These are phyloP conservation scores for Stagonosporopsis chrysanthemi DNA, from an alignment of 2,329 filamentous ascomycete genomes.

Conservation along the genomic window DNA sequence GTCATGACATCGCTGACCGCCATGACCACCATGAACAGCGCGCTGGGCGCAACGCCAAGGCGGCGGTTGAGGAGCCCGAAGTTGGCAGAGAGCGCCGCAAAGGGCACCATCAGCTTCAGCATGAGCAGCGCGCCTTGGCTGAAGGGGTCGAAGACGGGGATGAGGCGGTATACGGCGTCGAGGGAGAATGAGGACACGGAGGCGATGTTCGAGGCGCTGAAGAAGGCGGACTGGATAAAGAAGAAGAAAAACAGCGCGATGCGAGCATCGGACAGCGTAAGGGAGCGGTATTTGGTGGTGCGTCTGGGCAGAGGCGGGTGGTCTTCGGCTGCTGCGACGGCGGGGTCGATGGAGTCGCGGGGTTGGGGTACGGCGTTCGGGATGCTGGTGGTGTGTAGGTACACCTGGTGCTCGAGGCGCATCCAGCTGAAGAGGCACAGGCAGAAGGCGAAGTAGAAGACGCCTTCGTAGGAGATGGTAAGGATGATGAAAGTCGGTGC, in stretches of 20 bases:
- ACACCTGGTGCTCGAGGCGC: constrained; percentile 82
- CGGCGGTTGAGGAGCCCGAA: constrained; percentile 90
- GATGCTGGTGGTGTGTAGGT: constrained; percentile 50
- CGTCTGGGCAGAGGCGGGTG: constrained; percentile 42
- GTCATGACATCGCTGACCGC: constrained; percentile 88
- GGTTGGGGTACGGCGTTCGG: constrained; percentile 21
- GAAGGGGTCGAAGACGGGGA: constrained; percentile 94
- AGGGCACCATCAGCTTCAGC: constrained; percentile 90
- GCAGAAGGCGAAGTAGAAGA: constrained; percentile 94
- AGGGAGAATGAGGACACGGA: constrained; percentile 93
- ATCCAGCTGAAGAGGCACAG: constrained; percentile 87
- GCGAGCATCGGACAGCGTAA: constrained; percentile 83
- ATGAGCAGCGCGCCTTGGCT: constrained; percentile 86
- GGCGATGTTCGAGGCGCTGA: constrained; percentile 94
- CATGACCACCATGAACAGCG: constrained; percentile 91
- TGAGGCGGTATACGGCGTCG: constrained; percentile 84
- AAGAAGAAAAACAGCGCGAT: constrained; percentile 95
- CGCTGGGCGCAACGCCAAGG: constrained; percentile 83
- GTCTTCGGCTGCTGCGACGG: constrained; percentile 49
- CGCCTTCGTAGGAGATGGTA: constrained; percentile 94
- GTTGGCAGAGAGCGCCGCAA: constrained; percentile 89
- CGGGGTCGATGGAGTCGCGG: constrained; percentile 44
- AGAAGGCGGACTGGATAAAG: constrained; percentile 93
- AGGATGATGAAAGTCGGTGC: constrained; percentile 94
- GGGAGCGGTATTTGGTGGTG: constrained; percentile 64